phyloP scores from a whole-genome alignment of 495 filamentous ascomycete species.

The Penicillium soppii region DNA sequence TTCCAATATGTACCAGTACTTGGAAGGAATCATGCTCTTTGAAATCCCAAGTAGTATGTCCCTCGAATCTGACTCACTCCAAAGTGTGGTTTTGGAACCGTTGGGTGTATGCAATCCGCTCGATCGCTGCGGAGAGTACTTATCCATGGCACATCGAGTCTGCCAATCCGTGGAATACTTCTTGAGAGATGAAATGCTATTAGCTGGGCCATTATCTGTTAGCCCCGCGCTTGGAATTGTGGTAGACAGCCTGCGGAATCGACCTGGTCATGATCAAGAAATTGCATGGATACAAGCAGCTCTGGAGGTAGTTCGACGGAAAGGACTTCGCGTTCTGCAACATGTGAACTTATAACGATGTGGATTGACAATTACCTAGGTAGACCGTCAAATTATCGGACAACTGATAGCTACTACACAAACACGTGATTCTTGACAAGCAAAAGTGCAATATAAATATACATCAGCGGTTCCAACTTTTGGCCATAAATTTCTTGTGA shows the following conservation, averaged over 20 bases:
- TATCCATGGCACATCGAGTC: constrained; percentile 26
- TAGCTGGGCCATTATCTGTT: constrained; percentile 15
- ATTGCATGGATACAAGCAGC: constrained; percentile 6
- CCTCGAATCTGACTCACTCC: neutral
- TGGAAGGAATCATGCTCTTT: neutral
- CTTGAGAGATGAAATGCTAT: constrained; percentile 13
- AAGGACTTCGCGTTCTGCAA: constrained; percentile 4
- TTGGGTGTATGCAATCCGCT: constrained; percentile 5
- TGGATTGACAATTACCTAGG: too few relatives aligned
- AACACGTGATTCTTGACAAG: too few relatives aligned
- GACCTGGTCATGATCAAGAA: constrained; percentile 1
- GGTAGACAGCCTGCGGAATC: constrained; percentile 6
- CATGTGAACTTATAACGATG: constrained; percentile 46
- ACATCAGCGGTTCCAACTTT: neutral
- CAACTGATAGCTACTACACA: too few relatives aligned
- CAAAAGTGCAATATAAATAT: too few relatives aligned
- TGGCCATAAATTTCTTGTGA: neutral
- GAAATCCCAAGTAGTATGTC: neutral
- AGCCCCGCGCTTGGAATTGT: constrained; percentile 16
- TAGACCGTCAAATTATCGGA: too few relatives aligned
- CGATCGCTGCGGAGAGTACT: constrained; percentile 21
- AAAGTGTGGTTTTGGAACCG: neutral
- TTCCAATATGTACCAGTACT: constrained; percentile 16
- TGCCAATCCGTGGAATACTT: constrained; percentile 34
- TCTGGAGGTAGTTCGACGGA: neutral